Conservation (phyloP, 306 rosid species). For the Malus sieversii region DNA sequence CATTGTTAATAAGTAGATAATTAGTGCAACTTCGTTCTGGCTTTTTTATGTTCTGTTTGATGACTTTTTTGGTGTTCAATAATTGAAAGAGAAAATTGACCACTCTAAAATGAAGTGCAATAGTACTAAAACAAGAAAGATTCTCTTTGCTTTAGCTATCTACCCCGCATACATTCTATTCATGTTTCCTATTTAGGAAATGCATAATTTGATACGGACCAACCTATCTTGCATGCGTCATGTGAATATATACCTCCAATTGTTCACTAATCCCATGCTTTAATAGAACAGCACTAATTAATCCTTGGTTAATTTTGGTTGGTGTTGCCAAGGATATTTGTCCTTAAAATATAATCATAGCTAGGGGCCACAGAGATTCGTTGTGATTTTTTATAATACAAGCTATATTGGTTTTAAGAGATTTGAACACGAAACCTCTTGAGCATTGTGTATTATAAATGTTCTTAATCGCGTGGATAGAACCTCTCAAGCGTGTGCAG, state of each 20-base stretch:
- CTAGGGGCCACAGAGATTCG: not conserved
- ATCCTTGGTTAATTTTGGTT: not conserved
- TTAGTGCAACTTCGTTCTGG: not conserved
- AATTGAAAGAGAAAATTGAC: not conserved
- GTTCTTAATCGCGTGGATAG: too few relatives aligned
- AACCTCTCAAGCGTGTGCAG: not conserved
- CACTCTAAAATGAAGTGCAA: not conserved
- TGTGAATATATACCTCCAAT: not conserved
- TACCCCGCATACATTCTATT: conserved; percentile 15
- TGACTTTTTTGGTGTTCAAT: not conserved
- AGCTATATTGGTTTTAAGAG: not conserved
- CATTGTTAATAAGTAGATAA: not conserved
- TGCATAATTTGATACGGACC: not conserved
- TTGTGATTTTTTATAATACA: not conserved
- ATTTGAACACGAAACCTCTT: not conserved
- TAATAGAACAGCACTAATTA: conserved; percentile 1
- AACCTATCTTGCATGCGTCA: not conserved
- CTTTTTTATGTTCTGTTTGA: not conserved
- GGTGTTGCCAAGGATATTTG: not conserved
- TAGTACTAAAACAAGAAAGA: conserved; percentile 19
- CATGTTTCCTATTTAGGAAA: conserved; percentile 14
- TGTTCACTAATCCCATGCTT: not conserved
- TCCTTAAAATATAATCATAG: not conserved
- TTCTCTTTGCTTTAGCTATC: not conserved
- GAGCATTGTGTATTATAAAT: not conserved